Base-by-base conservation (phyloP, 176 grass and related monocot genomes). In the Bonia amplexicaulis region DNA sequence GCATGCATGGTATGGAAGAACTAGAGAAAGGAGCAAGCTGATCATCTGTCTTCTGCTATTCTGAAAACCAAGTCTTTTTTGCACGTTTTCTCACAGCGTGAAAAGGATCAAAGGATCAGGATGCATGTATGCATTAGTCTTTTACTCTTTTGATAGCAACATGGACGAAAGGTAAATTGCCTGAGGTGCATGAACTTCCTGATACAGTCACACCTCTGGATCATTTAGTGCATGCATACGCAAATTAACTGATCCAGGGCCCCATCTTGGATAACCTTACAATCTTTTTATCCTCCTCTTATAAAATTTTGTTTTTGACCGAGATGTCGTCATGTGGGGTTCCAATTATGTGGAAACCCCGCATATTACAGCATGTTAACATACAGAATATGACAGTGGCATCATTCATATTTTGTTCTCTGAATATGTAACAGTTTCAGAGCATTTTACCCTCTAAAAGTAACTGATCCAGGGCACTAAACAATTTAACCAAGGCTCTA, bases 71-170 rank as follows among this genome's bases (percentile, higher is more conserved):
- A 47, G 41, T 70, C 55, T 37, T 5, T 25, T 41, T 12, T 20
- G 15, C 57, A n/a, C 7, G 14, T 71, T 82, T 85, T 82, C 25
- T 71, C 9, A 7, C 22, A 31, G 62, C 6, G 2, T 6, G 35
- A 70, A 63, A 75, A 45, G 19, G 45, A 66, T 13, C 14, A 16
- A 37, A 2, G 17, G 14, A 66, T 31, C 62, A 66, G 29, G 65
- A 26, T 71, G 74, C 54, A 52, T 69, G 35, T 12, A 78, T 40
- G 45, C 35, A 16, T 39, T 64, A 67, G 15, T 74, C 16, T 29
- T 77, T 57, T 44, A 19, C 59, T 66, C 15, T 54, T 52, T 25
- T 16, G 79, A 72, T 27, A 25, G 54, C 41, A 86, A 79, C 84
- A 7, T 31, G 45, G 31, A 73, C 12, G 42, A 53, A 72, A 76